Conservation (phyloP, 2,329 filamentous ascomycete genomes). For the Penicillium sp. region DNA sequence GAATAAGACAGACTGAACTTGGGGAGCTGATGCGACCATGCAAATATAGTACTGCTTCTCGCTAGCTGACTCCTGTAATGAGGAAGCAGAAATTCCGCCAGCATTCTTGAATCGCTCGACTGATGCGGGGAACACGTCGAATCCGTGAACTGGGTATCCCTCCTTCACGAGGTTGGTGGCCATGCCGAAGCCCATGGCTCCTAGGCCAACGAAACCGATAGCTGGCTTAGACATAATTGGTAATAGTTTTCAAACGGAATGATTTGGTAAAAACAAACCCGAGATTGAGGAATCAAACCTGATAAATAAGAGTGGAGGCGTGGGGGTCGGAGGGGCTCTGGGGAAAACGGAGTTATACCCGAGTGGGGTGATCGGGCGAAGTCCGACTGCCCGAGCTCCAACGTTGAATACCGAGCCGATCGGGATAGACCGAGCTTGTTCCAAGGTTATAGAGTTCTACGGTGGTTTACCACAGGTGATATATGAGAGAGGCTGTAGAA, state of each 20-base stretch:
- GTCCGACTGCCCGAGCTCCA: constrained; percentile 1
- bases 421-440: neutral
- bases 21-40: constrained; percentile 74
- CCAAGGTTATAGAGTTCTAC: neutral
- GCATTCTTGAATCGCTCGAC: constrained; percentile 65
- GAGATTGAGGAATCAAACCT: neutral
- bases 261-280: neutral
- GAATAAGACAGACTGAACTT: constrained; percentile 67
- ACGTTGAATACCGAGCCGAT: neutral
- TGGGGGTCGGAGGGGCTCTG: constrained; percentile 12
- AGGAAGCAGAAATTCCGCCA: constrained; percentile 60
- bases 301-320: neutral
- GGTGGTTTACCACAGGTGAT: neutral
- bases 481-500: neutral
- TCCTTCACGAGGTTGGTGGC: constrained; percentile 69
- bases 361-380: constrained; percentile 2
- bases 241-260: neutral
- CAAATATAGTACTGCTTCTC: constrained; percentile 64
- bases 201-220: constrained; percentile 71
- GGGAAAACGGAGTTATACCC: constrained; percentile 1
- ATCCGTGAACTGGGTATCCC: constrained; percentile 68
- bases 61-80: constrained; percentile 62
- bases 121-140: constrained; percentile 68
- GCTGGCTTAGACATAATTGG: constrained; percentile 45
- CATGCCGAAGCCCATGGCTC: constrained; percentile 82